Conservation (phyloP, 2,329 filamentous ascomycete species). For the Botrytis cinerea region DNA sequence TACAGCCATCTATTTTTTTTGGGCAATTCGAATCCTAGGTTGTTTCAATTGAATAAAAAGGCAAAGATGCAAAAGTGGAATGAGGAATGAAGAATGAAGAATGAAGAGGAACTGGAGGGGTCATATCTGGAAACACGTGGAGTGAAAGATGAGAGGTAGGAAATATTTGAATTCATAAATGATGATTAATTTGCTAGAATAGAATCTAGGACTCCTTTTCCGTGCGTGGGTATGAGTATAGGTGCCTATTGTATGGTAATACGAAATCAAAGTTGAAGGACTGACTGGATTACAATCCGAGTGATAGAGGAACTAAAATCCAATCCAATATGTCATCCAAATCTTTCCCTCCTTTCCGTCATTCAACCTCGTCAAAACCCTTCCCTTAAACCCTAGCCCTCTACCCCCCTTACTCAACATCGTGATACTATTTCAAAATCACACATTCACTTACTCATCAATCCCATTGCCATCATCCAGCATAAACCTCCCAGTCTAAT, state of each 20-base stretch:
- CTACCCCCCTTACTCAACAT: too few relatives aligned
- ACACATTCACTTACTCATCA: neutral
- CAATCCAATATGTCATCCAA: neutral
- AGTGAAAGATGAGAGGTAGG: neutral
- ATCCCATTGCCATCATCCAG: neutral
- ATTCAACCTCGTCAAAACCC: neutral
- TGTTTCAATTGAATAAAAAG: neutral
- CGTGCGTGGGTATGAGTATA: neutral
- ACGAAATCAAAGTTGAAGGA: neutral
- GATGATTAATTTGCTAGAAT: neutral
- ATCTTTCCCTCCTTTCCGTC: neutral
- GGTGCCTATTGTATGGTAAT: neutral
- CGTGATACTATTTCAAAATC: neutral
- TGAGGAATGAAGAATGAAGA: neutral
- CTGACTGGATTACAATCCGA: neutral
- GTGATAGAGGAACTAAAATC: neutral
- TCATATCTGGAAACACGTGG: neutral
- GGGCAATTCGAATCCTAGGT: neutral
- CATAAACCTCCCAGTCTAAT: neutral
- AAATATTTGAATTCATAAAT: neutral
- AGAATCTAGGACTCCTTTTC: neutral
- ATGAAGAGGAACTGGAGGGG: neutral
- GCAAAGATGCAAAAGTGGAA: neutral
- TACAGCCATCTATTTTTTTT: neutral
- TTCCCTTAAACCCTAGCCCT: neutral